Conservation (phyloP, 805 yeast species). For the Debaryomyces prosopidis region DNA sequence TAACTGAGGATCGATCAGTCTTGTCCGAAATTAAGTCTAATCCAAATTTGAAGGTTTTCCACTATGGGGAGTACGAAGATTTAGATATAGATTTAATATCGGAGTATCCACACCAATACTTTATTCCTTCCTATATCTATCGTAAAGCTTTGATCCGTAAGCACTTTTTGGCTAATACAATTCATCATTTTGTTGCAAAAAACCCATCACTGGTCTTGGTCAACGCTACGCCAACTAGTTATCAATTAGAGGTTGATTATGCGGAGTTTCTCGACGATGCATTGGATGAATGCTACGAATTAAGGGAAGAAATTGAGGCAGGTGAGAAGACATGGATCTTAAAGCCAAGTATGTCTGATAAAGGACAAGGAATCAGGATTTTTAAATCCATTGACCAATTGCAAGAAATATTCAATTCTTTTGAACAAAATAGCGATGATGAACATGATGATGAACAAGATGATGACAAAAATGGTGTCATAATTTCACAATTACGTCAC, state of each 20-base stretch:
- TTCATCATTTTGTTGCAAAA: slow-evolving; percentile 73
- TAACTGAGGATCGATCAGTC: slow-evolving; percentile 24
- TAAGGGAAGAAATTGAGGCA: slow-evolving; percentile 71
- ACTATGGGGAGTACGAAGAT: slow-evolving; percentile 89
- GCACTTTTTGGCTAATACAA: slow-evolving; percentile 82
- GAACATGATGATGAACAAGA: slow-evolving; percentile 47
- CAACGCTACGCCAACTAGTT: slow-evolving; percentile 70
- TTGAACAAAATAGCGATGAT: slow-evolving; percentile 71
- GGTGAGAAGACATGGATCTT: slow-evolving; percentile 76
- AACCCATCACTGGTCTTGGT: slow-evolving; percentile 65
- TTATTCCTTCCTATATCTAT: slow-evolving; percentile 78
- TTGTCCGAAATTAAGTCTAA: slow-evolving; percentile 14
- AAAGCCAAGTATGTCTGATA: slow-evolving; percentile 96
- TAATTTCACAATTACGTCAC: slow-evolving; percentile 85
- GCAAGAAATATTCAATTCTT: slow-evolving; percentile 79
- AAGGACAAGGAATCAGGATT: slow-evolving; percentile 91
- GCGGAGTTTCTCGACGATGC: slow-evolving; percentile 96
- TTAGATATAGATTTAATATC: slow-evolving; percentile 69
- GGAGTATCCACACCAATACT: slow-evolving; percentile 47
- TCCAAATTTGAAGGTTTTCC: slow-evolving; percentile 48
- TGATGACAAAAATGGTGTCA: slow-evolving; percentile 58
- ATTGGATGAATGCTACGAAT: slow-evolving; percentile 87
- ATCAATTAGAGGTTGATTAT: slow-evolving; percentile 83
- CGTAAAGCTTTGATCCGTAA: slow-evolving; percentile 90
- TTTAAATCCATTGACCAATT: slow-evolving; percentile 78